Evolutionary conservation across 345 rosid genomes (phyloP), one percentile per base, ranked within the genome.

Genomic region (Trapa incisa): DNA sequence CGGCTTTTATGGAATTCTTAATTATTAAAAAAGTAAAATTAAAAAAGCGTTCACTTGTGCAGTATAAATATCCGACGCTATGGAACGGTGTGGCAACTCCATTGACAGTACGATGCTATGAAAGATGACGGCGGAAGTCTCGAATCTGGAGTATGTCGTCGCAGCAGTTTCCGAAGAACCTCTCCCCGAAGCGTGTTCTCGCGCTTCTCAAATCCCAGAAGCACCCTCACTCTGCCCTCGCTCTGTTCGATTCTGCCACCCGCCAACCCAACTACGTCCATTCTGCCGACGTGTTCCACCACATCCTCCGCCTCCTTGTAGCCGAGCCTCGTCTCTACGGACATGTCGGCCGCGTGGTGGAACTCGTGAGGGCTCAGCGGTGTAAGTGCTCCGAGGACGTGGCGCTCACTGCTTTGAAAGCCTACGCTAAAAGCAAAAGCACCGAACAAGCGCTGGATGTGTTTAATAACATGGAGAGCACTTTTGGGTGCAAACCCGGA

Each of bases 331-430:
- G 75, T 39, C 81, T 82, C 74, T 81, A 79, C 43, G 37, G 32
- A 4, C 90, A 85, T 48, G 76, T 90, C 3, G 66, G 61, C 58
- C 84, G 84, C 12, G 73, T 90, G 70, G 80, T 90, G 32, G 84
- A 85, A 37, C 83, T 88, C 61, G 79, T 90, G 50, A 73, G 73
- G 70, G 57, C 82, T 70, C 85, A 79, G 70, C 76, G 81, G 68
- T 84, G 90, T 74, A 71, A 69, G 15, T 90, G 96, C 84, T 74
- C 88, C 15, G 96, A 90, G 78, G 96, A 93, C 50, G 81, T 93
- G 29, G 89, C 88, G 29, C 70, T 90, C 22, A 72, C 89, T 12
- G 88, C 82, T 1, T 75, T 89, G 45, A 89, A 87, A 75, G 83
- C 82, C 3, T 94, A 87, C 54, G 82, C 85, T 16, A 85, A 82